Conservation (phyloP, 345 rosid species). For the Salix brachista region DNA sequence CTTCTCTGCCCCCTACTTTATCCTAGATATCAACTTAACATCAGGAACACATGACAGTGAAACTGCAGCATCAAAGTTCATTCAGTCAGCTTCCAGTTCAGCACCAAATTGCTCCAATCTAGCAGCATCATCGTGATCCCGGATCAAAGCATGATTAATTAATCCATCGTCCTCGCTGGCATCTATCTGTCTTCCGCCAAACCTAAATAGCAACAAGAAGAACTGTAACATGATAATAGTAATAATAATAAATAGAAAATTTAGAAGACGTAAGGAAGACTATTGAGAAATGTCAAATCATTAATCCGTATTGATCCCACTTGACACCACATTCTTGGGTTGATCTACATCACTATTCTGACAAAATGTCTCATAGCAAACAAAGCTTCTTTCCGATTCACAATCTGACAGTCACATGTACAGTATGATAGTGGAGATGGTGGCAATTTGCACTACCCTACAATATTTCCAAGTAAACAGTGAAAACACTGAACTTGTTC, state of each 20-base stretch:
- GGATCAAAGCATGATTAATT: conserved; percentile 66
- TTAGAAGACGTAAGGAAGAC: neutral
- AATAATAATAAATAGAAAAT: neutral
- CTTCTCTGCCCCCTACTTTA: neutral
- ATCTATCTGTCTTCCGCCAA: conserved; percentile 75
- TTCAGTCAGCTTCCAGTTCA: conserved; percentile 80
- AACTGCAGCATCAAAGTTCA: neutral
- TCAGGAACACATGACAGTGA: neutral
- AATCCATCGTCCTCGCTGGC: conserved; percentile 78
- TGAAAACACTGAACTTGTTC: neutral
- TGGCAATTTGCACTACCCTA: neutral
- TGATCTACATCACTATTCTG: neutral
- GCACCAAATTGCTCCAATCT: conserved; percentile 83
- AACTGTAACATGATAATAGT: no score
- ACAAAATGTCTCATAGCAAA: neutral
- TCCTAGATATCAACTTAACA: neutral
- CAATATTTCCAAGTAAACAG: neutral
- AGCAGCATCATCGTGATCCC: conserved; percentile 59
- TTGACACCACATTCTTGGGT: neutral
- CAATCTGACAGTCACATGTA: neutral
- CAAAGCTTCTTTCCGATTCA: neutral
- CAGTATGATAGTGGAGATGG: neutral
- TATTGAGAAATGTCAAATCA: neutral
- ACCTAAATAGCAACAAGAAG: conserved; percentile 44
- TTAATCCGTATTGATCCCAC: neutral